Evolutionary conservation across 1,284 basidiomycete genomes (phyloP), one percentile per base, ranked within the genome.

Genomic region (Ustilago trichophora): DNA sequence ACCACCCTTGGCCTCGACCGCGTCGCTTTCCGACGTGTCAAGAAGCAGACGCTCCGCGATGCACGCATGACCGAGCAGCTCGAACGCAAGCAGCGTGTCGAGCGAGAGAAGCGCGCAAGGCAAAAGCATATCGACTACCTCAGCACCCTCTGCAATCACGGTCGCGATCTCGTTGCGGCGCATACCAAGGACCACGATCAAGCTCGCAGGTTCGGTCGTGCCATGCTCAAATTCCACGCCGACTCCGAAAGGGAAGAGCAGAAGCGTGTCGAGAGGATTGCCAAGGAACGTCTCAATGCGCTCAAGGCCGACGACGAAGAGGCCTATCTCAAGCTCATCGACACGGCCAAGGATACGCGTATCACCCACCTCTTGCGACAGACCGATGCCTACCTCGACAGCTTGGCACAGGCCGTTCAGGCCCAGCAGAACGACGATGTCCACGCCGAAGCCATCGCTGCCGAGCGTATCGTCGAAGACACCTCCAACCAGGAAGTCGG

Each of bases 281-380:
- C 92, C 43, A 98, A 98, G 85, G 96, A 98, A 83, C 93, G 95
- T 92, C 86, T 98, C 73, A 94, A 93, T 84, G 96, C 96, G 18
- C 88, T 98, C 71, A 94, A 95, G 84, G 91, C 91, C 35, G 94
- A 98, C 82, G 95, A 99, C 85, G 96, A 99, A 85, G 96, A 98
- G 83, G 95, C 93, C 16, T 99, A 99, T 83, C 90, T 98, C 87
- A 95, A 94, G 82, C 90, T 99, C 75, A 94, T 99, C 77, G 96
- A 98, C 83, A 97, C 95, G 32, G 96, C 95, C 65, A 99, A 98
- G 83, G 96, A 98, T 78, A 98, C 95, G 13, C 91, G 96, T 84
- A 98, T 99, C 83, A 96, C 94, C 0, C 96, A 98, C 83, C 85
- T 98, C 24, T 85, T 98, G 58, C 87, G 90, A 46, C 95, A 98